phyloP scores from a whole-genome alignment of 768 basidiomycete species.

The Leccinum barrowsii region DNA sequence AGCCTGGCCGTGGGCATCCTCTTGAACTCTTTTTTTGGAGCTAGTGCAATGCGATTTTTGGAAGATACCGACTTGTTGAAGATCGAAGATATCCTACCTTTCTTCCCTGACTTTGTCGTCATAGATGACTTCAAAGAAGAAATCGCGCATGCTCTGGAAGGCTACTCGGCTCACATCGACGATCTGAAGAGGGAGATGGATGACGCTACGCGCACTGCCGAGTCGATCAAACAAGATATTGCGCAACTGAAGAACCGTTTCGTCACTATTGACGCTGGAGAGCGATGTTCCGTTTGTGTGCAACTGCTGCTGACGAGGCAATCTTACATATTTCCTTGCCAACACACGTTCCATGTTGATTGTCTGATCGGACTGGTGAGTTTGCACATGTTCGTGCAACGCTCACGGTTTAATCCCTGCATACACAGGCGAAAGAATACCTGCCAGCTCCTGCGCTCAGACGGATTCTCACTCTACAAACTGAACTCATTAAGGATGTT shows the following conservation, averaged over 20 bases:
- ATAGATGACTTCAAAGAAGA: conserved; percentile 99
- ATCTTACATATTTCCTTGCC: conserved; percentile 98
- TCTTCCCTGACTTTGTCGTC: conserved; percentile 99
- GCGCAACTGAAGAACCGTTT: conserved; percentile 81
- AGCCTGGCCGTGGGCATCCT: background rate
- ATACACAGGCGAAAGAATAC: conserved; percentile 86
- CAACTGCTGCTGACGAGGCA: conserved; percentile 78
- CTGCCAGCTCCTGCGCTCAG: conserved; percentile 78
- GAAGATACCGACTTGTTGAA: conserved; percentile 93
- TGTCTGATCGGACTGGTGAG: conserved; percentile 92
- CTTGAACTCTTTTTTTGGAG: conserved; percentile 2
- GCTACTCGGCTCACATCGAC: conserved; percentile 90
- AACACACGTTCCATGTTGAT: conserved; percentile 96
- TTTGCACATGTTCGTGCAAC: conserved; percentile 9
- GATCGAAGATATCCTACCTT: conserved; percentile 97
- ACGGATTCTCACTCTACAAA: conserved; percentile 82
- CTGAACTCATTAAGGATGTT: conserved; percentile 66
- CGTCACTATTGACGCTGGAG: conserved; percentile 84
- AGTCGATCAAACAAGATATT: conserved; percentile 92
- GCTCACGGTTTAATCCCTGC: background rate
- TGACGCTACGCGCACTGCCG: conserved; percentile 87
- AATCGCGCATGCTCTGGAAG: conserved; percentile 93
- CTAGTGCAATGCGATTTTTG: conserved; percentile 93
- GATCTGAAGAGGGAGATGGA: conserved; percentile 92
- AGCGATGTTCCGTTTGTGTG: conserved; percentile 81